Evolutionary conservation across 1,284 basidiomycete species (phyloP).

Genomic region (Ustilago tritici): DNA sequence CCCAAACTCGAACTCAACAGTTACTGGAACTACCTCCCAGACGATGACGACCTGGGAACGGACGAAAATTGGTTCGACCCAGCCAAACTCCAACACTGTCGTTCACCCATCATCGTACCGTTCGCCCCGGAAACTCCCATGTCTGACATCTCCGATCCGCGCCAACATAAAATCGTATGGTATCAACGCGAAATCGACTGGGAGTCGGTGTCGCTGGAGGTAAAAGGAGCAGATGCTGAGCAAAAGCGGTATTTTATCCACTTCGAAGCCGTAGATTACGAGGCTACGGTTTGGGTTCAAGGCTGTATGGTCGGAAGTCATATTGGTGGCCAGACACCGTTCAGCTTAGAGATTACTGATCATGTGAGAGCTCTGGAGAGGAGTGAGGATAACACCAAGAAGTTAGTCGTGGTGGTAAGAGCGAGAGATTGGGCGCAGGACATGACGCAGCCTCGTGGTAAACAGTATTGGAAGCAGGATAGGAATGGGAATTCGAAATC

Average conservation of each 20-base stretch:
- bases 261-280: slow-evolving; percentile 58
- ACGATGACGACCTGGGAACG: slow-evolving; percentile 38
- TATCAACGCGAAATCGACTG: slow-evolving; percentile 14
- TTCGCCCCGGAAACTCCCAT: slow-evolving; percentile 28
- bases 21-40: slow-evolving; percentile 33
- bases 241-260: slow-evolving; percentile 32
- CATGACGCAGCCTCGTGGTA: slow-evolving; percentile 49
- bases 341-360: slow-evolving; percentile 43
- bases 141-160: slow-evolving; percentile 16
- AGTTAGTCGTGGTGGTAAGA: slow-evolving; percentile 30
- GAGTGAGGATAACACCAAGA: background rate
- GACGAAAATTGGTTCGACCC: slow-evolving; percentile 26
- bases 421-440: slow-evolving; percentile 40
- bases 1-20: slow-evolving; percentile 16
- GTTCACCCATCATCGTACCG: slow-evolving; percentile 29
- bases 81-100: background rate
- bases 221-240: background rate
- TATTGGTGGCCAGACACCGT: slow-evolving; percentile 32
- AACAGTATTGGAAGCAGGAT: slow-evolving; percentile 56
- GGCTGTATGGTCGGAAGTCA: slow-evolving; percentile 31
- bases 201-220: background rate
- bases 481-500: slow-evolving; percentile 9
- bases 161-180: slow-evolving; percentile 27
- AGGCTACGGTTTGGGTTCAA: slow-evolving; percentile 43
- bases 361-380: slow-evolving; percentile 1